These are phyloP conservation scores for Pyrus communis DNA, from an alignment of 306 rosid species.

Conservation along the genomic window DNA sequence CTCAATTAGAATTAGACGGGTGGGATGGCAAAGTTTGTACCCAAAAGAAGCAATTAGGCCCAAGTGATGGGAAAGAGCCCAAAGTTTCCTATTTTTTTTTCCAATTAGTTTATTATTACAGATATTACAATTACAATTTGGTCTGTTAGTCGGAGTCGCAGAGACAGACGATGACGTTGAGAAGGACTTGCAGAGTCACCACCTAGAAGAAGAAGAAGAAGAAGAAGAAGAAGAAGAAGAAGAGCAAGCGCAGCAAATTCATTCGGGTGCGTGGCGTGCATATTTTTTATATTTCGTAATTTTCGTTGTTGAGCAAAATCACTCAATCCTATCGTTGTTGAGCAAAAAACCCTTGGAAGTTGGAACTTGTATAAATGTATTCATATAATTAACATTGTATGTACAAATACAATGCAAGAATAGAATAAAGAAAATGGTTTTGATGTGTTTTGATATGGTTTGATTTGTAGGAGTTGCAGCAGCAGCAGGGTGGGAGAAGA, in stretches of 20 bases:
- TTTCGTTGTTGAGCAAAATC: not conserved
- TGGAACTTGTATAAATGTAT: not conserved
- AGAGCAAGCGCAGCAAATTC: constrained; percentile 1
- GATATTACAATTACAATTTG: not conserved
- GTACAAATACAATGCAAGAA: not conserved
- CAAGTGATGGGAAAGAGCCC: not conserved
- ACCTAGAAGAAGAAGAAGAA: not conserved
- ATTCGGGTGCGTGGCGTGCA: not conserved
- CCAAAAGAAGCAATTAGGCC: not conserved
- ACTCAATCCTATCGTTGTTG: not conserved
- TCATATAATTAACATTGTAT: not conserved
- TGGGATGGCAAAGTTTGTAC: not conserved
- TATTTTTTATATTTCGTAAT: not conserved
- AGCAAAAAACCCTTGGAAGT: not conserved
- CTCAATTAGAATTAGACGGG: not conserved
- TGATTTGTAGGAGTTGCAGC: not conserved
- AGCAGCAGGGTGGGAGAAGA: constrained; percentile 24
- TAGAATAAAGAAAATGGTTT: not conserved
- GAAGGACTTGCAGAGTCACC: constrained; percentile 19
- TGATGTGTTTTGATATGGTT: not conserved
- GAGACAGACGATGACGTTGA: constrained; percentile 22
- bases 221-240: not conserved
- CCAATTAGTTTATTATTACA: not conserved
- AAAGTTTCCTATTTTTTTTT: not conserved
- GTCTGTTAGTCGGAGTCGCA: not conserved